phyloP scores from a whole-genome alignment of 148 eudicot species.

The Vaccinium darrowii region DNA sequence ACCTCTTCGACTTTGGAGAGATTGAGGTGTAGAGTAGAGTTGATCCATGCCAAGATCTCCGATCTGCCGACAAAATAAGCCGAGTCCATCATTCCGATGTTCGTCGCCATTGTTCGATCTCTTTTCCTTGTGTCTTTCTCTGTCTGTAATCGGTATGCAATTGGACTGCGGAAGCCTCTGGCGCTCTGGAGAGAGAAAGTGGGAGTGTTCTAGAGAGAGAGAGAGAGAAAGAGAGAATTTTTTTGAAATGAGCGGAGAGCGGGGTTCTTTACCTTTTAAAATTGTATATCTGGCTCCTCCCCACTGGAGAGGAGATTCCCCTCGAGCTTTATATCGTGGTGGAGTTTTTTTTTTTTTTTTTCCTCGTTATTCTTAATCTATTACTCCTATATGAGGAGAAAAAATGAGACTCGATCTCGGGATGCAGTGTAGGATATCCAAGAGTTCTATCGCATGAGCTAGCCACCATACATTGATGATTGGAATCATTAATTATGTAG shows the following conservation, averaged over 20 bases:
- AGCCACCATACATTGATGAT: too few species aligned
- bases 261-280: not conserved
- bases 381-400: too few species aligned
- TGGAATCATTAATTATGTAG: too few species aligned
- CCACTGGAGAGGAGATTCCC: too few species aligned
- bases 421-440: too few species aligned
- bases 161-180: not conserved
- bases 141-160: not conserved
- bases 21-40: conserved; percentile 74
- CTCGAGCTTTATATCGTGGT: too few species aligned
- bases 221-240: not conserved
- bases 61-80: conserved; percentile 93
- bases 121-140: conserved; percentile 4
- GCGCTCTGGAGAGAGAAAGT: not conserved
- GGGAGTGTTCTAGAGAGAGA: not conserved
- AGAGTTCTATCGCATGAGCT: too few species aligned
- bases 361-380: too few species aligned
- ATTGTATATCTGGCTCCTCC: too few species aligned
- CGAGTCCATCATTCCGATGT: conserved; percentile 85
- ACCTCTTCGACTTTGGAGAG: conserved; percentile 98
- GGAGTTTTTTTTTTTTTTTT: too few species aligned
- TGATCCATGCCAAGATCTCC: conserved; percentile 86
- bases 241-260: not conserved
- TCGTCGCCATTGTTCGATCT: conserved; percentile 52
- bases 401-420: too few species aligned